Percentiles rank a stretch among this genome's conserved stretches.
Conservation (phyloP, 1,139 yeast species). For the Trichomonascaceae sp. region DNA sequence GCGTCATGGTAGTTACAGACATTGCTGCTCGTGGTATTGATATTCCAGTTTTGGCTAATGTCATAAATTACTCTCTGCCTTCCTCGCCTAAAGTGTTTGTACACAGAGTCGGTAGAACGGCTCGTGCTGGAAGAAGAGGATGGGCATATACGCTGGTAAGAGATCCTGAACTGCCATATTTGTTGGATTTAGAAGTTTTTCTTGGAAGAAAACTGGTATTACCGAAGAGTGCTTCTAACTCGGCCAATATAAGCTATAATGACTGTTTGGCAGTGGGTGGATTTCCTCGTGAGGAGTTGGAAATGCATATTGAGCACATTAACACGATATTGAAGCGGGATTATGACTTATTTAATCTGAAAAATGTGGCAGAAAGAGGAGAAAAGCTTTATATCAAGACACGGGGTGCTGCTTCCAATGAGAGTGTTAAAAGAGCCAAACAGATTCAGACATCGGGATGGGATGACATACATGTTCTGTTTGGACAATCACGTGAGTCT, state of each 20-base stretch:
- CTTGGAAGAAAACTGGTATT: constrained; percentile 75
- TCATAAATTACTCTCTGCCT: constrained; percentile 83
- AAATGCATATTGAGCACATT: constrained; percentile 65
- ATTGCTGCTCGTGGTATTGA: constrained; percentile 99
- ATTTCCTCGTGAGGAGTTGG: constrained; percentile 66
- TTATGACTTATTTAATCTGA: constrained; percentile 62
- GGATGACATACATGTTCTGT: constrained; percentile 80
- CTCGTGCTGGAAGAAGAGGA: constrained; percentile 97
- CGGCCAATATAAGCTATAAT: constrained; percentile 58
- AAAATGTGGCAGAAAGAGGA: constrained; percentile 75
- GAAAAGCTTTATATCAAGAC: constrained; percentile 84
- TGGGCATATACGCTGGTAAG: constrained; percentile 93
- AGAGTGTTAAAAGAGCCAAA: constrained; percentile 77
- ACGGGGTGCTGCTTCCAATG: constrained; percentile 78
- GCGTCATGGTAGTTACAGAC: constrained; percentile 88
- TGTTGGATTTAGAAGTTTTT: constrained; percentile 84
- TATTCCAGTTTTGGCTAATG: constrained; percentile 93
- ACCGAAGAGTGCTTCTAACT: constrained; percentile 32
- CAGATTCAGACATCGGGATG: constrained; percentile 70
- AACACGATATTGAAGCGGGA: constrained; percentile 55
- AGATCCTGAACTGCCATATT: constrained; percentile 82
- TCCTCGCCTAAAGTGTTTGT: constrained; percentile 88
- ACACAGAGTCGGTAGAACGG: constrained; percentile 98
- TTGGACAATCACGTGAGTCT: constrained; percentile 46
- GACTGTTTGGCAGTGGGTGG: constrained; percentile 79